These are phyloP conservation scores for Macadamia tetraphylla DNA, from an alignment of 164 flowering plant genomes.

Conservation along the genomic window DNA sequence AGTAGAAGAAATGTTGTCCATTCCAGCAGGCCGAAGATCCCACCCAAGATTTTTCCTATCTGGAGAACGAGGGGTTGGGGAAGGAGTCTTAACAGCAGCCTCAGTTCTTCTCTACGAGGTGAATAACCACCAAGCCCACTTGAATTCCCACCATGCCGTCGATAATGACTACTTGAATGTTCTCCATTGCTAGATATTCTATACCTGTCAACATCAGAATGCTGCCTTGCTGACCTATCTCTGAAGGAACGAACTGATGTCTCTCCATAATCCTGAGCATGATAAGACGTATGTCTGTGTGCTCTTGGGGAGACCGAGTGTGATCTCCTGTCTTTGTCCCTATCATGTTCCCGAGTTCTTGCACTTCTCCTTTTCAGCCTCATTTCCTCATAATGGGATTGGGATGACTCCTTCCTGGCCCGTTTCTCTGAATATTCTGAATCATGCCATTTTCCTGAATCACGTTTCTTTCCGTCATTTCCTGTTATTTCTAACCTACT, in stretches of 20 bases:
- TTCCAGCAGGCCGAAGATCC: slow-evolving; percentile 63
- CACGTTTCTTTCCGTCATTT: slow-evolving; percentile 30
- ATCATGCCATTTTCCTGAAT: slow-evolving; percentile 25
- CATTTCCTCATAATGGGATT: slow-evolving; percentile 38
- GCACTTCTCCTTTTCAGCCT: slow-evolving; percentile 63
- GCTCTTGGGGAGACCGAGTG: slow-evolving; percentile 50
- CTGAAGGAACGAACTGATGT: slow-evolving; percentile 29
- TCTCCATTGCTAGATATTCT: slow-evolving; percentile 38
- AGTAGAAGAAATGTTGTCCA: slow-evolving; percentile 16
- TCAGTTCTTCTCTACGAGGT: slow-evolving; percentile 85
- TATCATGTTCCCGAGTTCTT: slow-evolving; percentile 56
- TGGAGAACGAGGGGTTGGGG: slow-evolving; percentile 61
- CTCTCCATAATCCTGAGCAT: slow-evolving; percentile 36
- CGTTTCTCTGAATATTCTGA: slow-evolving; percentile 36
- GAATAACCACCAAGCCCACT: slow-evolving; percentile 97
- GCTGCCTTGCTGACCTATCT: slow-evolving; percentile 38
- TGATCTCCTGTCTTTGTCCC: slow-evolving; percentile 49
- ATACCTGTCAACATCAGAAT: slow-evolving; percentile 43
- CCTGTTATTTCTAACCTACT: slow-evolving; percentile 20
- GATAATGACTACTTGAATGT: slow-evolving; percentile 34
- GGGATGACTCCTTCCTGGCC: slow-evolving; percentile 31
- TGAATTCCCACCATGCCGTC: slow-evolving; percentile 40
- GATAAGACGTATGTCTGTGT: slow-evolving; percentile 35
- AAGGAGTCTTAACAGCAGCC: slow-evolving; percentile 64
- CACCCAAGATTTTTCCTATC: slow-evolving; percentile 70